Conservation (phyloP, 148 eudicot species). For the Cornus suecica region DNA sequence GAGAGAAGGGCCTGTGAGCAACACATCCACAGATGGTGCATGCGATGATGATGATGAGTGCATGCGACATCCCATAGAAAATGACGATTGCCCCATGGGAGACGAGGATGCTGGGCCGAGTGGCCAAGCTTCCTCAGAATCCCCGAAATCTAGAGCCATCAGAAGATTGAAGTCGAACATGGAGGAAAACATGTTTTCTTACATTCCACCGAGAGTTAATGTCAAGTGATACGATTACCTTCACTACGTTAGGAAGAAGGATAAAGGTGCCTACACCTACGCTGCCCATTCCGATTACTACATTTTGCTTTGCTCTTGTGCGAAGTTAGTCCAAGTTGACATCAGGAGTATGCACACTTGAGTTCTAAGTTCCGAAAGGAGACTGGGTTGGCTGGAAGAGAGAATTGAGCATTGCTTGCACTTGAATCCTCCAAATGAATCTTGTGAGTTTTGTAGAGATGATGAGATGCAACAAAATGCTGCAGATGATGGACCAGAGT, state of each 20-base stretch:
- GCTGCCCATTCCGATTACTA: conserved; percentile 86
- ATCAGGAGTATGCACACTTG: conserved; percentile 64
- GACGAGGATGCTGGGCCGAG: conserved; percentile 10
- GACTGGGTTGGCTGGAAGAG: conserved; percentile 69
- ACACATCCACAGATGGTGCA: conserved; percentile 18
- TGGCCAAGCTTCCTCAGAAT: conserved; percentile 8
- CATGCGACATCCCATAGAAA: conserved; percentile 15
- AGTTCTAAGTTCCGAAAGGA: conserved; percentile 62
- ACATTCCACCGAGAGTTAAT: conserved; percentile 70
- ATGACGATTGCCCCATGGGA: conserved; percentile 9
- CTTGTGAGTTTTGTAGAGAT: conserved; percentile 27
- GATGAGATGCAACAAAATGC: conserved; percentile 13
- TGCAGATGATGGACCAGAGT: conserved; percentile 16
- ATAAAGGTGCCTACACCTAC: conserved; percentile 45
- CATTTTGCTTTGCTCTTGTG: conserved; percentile 73
- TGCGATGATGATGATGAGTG: background rate
- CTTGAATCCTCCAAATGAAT: conserved; percentile 13
- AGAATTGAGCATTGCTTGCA: conserved; percentile 46
- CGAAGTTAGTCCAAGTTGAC: conserved; percentile 65
- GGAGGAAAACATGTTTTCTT: conserved; percentile 71
- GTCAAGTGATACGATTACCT: conserved; percentile 54
- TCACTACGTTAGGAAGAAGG: conserved; percentile 55
- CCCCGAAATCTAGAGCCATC: conserved; percentile 32
- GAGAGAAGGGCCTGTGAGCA: conserved; percentile 15
- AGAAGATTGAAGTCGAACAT: conserved; percentile 55